Evolutionary conservation across 202 grass and related monocot genomes (phyloP), one percentile per base, ranked within the genome.

Genomic region (Cymbopogon flexuosus): DNA sequence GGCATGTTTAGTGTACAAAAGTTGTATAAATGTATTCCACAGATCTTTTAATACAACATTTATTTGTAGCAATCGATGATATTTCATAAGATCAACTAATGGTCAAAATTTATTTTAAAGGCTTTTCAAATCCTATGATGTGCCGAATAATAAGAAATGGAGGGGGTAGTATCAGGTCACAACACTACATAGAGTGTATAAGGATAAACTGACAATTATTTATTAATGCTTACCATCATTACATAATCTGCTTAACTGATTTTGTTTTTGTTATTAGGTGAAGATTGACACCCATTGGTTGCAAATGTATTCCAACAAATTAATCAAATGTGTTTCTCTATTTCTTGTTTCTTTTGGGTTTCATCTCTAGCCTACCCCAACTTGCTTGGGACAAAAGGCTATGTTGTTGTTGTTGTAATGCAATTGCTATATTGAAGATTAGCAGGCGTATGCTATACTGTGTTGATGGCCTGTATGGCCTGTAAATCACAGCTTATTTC

Each of bases 381-480:
- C 30, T 31, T 31, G 30, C 30, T 31, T 31, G 30, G 30, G 30
- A 31, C 30, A 31, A 31, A 31, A 31, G 30, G 30, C 30, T 31
- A 31, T n/a, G n/a, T n/a, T 31, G 30, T 31, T 31, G 30, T 31
- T 31, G 30, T 31, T 31, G 30, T 10, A 6, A 65, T 33, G 41
- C 15, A 6, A 46, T 23, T 70, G 22, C 7, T 41, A 64, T 46
- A 43, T 60, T 73, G 18, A 65, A 9, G n/a, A n/a, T n/a, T n/a
- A n/a, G n/a, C n/a, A n/a, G n/a, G 9, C 9, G 5, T 30, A 46
- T 43, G 7, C 5, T 19, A 3, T 41, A 62, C 29, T 41, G 19
- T 75, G 62, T 84, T 71, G 47, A n/a, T n/a, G n/a, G n/a, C n/a
- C n/a, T n/a, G n/a, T n/a, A 9, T 78, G 13, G n/a, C 8, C 52